These are phyloP conservation scores for Yamadazyma dushanensis DNA, from an alignment of 1,139 yeast genomes.

Conservation along the genomic window DNA sequence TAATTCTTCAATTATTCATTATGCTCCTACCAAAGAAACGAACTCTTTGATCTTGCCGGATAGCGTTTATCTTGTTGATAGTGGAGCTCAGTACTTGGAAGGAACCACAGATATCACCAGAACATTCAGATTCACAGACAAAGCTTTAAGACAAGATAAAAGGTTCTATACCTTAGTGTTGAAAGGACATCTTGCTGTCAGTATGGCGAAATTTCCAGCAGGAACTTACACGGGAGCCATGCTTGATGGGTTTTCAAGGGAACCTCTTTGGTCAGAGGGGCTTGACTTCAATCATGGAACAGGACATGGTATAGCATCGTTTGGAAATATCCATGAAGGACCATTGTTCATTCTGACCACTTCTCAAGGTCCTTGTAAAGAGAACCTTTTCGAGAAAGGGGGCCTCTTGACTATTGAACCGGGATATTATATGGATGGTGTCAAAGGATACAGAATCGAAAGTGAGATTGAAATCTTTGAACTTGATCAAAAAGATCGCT, in stretches of 20 bases:
- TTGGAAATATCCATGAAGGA: constrained; percentile 55
- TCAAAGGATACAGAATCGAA: constrained; percentile 53
- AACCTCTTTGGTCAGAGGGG: constrained; percentile 51
- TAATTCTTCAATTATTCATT: constrained; percentile 56
- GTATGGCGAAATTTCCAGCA: constrained; percentile 48
- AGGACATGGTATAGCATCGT: constrained; percentile 59
- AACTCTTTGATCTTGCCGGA: constrained; percentile 41
- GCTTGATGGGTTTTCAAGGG: constrained; percentile 50
- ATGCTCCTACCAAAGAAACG: constrained; percentile 48
- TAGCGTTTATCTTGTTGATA: constrained; percentile 46
- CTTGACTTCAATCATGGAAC: constrained; percentile 56
- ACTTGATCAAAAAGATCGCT: constrained; percentile 31
- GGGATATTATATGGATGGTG: constrained; percentile 44
- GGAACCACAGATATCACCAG: constrained; percentile 60
- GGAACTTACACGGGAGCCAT: constrained; percentile 39
- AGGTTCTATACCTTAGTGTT: constrained; percentile 50
- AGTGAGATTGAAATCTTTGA: constrained; percentile 47
- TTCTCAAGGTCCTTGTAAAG: constrained; percentile 17
- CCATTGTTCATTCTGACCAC: constrained; percentile 48
- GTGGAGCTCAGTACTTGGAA: constrained; percentile 58
- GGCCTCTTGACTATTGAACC: constrained; percentile 24
- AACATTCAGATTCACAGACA: constrained; percentile 10
- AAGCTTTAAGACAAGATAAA: constrained; percentile 23
- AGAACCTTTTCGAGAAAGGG: constrained; percentile 40
- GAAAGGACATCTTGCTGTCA: constrained; percentile 54